phyloP scores from a whole-genome alignment of 2,329 filamentous ascomycete species.

The Ceratocystis ficicola region DNA sequence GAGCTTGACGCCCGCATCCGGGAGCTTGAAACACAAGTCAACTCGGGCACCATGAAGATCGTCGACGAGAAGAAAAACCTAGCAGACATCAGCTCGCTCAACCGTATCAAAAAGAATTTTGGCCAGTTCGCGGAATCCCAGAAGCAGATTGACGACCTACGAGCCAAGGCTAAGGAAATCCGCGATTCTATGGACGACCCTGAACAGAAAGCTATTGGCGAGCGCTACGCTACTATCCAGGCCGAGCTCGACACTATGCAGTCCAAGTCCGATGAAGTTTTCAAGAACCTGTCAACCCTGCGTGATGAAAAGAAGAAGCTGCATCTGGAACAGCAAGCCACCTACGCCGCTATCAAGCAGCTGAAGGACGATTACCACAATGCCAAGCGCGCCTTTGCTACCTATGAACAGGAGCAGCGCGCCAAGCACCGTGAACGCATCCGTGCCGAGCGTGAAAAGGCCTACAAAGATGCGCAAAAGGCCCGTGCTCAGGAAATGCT shows the following conservation, averaged over 20 bases:
- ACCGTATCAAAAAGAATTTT: constrained; percentile 87
- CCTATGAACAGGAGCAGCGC: constrained; percentile 73
- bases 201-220: constrained; percentile 74
- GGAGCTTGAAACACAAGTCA: constrained; percentile 70
- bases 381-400: constrained; percentile 66
- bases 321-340: constrained; percentile 74
- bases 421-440: constrained; percentile 64
- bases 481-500: constrained; percentile 65
- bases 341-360: constrained; percentile 68
- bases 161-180: constrained; percentile 75
- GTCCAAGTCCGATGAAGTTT: constrained; percentile 79
- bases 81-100: constrained; percentile 65
- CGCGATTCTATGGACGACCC: constrained; percentile 85
- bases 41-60: constrained; percentile 81
- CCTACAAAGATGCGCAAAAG: constrained; percentile 60
- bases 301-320: constrained; percentile 77
- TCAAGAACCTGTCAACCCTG: constrained; percentile 73
- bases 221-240: constrained; percentile 75
- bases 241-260: constrained; percentile 82
- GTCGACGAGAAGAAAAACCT: constrained; percentile 96
- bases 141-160: constrained; percentile 79
- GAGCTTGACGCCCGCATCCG: constrained; percentile 78
- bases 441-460: constrained; percentile 66
- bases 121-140: constrained; percentile 70
- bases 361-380: constrained; percentile 82